Evolutionary conservation across 2,329 filamentous ascomycete species (phyloP), one percentile per base, ranked within the genome.

Genomic region (Trichoderma aggressivum): DNA sequence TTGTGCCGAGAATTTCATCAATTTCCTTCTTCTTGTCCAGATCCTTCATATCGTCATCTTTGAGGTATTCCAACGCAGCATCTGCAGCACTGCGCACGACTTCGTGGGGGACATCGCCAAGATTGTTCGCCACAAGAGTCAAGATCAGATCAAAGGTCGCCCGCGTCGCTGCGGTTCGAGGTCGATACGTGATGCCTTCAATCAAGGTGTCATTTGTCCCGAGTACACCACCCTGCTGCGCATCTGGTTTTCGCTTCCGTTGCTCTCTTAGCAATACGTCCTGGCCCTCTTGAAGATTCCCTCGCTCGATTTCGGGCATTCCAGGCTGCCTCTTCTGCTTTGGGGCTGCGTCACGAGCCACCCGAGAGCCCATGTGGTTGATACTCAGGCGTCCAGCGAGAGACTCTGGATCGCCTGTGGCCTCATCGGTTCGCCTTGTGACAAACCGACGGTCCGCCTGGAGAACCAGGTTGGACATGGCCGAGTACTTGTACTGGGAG

Each of bases 401-500:
- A 71, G 97, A 99, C 84, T 99, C 96, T 65, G 96, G 97, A 81
- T 99, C 96, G 77, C 96, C 96, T 65, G 95, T 98, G 74, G 94
- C 91, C 85, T 99, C 97, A 83, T 99, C 95, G 77, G 91, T 94
- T 78, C 94, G 91, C 81, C 96, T 91, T 74, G 94, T 94, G 77
- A 97, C 92, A 81, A 99, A 98, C 78, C 96, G 92, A 84, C 94
- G 92, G 86, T 99, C 96, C 85, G 94, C 94, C 92, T 99, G 96
- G 89, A 99, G 93, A 81, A 99, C 96, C 94, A 99, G 92, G 90
- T 99, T 99, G 85, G 96, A 99, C 96, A 99, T 98, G 82, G 93
- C 94, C 90, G 94, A 94, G 89, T 98, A 97, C 84, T 98, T 98
- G 89, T 97, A 98, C 84, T 97, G 94, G 83, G 94, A 94, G 79